Evolutionary conservation across 306 rosid genomes (phyloP), one percentile per base, ranked within the genome.

Genomic region (Vigna trinervia): DNA sequence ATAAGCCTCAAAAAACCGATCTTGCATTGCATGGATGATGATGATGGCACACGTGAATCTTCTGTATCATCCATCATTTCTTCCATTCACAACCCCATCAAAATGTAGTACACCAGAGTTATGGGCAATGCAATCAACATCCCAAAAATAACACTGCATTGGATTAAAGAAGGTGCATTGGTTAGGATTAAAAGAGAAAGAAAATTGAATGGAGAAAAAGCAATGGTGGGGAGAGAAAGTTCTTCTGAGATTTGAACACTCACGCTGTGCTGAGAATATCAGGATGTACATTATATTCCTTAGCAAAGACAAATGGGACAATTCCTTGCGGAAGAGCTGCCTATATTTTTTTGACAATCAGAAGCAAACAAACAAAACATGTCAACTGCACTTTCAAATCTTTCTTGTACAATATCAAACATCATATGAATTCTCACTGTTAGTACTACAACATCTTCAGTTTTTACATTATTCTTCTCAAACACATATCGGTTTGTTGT

Each of bases 311-410:
- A 86, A 94, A 94, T 85, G 98, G 98, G 85, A 94, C 98, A 80
- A 94, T 94, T 88, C 98, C 98, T 89, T 90, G 97, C 51, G 98
- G 98, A 28, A 94, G 95, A 84, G 98, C 97, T 81, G 98, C 97
- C 98, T 94, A 90, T 81, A 54, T 36, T 73, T 70, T 80, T 78
- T 57, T 52, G 74, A 72, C 38, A 71, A 60, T 67, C 41, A 48
- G 3, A 67, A 72, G 41, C 76, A 82, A 69, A 45, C 75, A 78
- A 81, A 83, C 58, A 80, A 78, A 26, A 79, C 79, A 81, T 80
- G 86, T 84, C 78, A 87, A 75, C 68, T 65, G 53, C 72, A 65
- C 74, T 73, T 41, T 83, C 79, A 85, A 30, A 71, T 84, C 71
- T 82, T 80, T 82, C 43, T 86, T 82, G 73, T 81, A 66, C 70